These are phyloP conservation scores for Coemansia sp. DNA, from an alignment of 192 early-diverging fungal genomes.

Conservation along the genomic window DNA sequence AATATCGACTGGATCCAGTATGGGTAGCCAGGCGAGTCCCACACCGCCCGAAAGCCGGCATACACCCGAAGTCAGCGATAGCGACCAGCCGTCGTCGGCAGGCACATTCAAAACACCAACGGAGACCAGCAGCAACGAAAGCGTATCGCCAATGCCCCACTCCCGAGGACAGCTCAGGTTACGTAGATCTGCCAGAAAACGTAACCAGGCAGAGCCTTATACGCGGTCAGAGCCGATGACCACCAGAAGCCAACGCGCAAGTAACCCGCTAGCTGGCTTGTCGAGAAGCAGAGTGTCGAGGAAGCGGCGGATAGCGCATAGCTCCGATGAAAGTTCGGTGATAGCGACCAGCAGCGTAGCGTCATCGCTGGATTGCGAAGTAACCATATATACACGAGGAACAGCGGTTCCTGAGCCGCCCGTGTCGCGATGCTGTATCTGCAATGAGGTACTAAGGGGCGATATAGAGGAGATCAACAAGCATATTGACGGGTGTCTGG, in stretches of 20 bases:
- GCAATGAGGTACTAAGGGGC: slow-evolving; percentile 14
- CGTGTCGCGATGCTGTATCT: slow-evolving; percentile 26
- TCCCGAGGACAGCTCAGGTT: too few species aligned
- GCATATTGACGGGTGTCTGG: slow-evolving; percentile 78
- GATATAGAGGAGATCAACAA: slow-evolving; percentile 61
- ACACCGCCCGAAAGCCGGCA: too few species aligned
- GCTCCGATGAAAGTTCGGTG: slow-evolving; percentile 6
- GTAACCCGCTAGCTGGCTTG: neutral
- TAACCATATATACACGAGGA: slow-evolving; percentile 20
- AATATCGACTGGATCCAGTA: too few species aligned
- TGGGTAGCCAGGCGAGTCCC: too few species aligned
- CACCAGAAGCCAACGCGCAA: neutral
- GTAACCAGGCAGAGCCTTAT: neutral
- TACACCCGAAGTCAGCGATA: too few species aligned
- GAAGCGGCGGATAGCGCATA: neutral
- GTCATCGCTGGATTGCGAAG: slow-evolving; percentile 25
- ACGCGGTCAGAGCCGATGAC: neutral
- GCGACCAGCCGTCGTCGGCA: too few species aligned
- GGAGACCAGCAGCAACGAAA: too few species aligned
- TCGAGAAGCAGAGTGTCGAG: neutral
- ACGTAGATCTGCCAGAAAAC: too few species aligned
- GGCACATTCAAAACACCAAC: too few species aligned
- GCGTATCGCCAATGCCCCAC: too few species aligned
- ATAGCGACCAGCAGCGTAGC: slow-evolving; percentile 7
- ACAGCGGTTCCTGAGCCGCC: slow-evolving; percentile 11